Evolutionary conservation across 768 basidiomycete species (phyloP), one percentile per base, ranked within the genome.

Genomic region (Hysterangium stoloniferum): DNA sequence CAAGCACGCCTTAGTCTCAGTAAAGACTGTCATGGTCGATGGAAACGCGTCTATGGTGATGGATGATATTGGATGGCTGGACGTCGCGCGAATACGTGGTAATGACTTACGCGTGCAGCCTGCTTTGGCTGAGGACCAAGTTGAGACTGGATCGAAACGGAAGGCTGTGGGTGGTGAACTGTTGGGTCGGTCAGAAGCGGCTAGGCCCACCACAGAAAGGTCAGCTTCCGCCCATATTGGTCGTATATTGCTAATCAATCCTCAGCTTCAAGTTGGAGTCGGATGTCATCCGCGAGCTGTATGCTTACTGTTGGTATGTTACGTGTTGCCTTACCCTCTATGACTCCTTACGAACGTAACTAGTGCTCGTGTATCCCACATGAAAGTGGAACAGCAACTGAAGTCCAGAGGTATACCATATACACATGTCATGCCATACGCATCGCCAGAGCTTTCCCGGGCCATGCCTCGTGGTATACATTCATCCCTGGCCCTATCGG

Each of bases 331-430:
- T 17, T 41, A 24, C 32, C 4, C 27, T 27, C 4, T 15, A 12
- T 17, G 6, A 9, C 32, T 25, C 22, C 45, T 53, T 31, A 29
- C 11, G 13, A 32, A n/a, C 29, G 28, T 43, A 13, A 32, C 4
- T 53, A 94, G 90, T 59, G 92, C 91, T 9, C 84, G 91, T 15
- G 87, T 93, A 15, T 84, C 91, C n/a, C 88, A 88, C 60, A 84
- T 80, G 56, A 88, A 83, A 58, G 82, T 97, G 48, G 91, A 96
- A 65, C 73, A 78, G 38, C 92, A 95, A 62, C 78, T 96, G 64
- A 90, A 92, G 64, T 66, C 79, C 19, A 84, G 86, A 25, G 75
- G 75, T 20, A 93, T 95, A 45, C 82, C 84, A 0, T 91, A 81
- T 60, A 79, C 73, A 2, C 78, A 86, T 43, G 83, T 92, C 60